Evolutionary conservation across 495 filamentous ascomycete species (phyloP), one percentile per base, ranked within the genome.

Genomic region (Chaetomium cochliodes): DNA sequence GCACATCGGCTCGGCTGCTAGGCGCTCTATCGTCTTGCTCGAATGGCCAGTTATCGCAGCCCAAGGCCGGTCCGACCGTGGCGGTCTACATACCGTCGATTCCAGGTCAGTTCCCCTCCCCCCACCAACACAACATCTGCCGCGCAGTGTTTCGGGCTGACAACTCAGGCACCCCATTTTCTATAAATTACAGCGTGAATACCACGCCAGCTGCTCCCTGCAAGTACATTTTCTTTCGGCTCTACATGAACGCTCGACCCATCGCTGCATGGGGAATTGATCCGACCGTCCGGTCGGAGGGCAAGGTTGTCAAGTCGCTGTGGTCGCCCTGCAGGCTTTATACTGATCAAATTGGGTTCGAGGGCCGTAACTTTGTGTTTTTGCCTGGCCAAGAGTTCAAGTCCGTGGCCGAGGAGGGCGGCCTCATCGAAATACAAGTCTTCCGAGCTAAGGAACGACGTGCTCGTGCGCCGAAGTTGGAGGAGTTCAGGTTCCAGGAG

Each of bases 51-150:
- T 60, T 66, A 20, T 59, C 65, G 30, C 62, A 69, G 25, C 74
- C 66, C 64, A 79, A 79, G 60, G 46, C 71, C 37, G 73, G 76
- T 15, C 78, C 80, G 0, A 73, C 65, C 25, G 68, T 77, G 37
- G 79, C 81, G 7, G 81, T 82, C 42, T 84, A 84, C 58, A 77
- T 84, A 23, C 79, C 81, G 3, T 83, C 81, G 0, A 62, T 75
- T 0, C 76, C 81, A 62, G 81, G 82, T 79, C 71, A 25, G 74
- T 26, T 13, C 28, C n/a, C n/a, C 5, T 22, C n/a, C n/a, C 20
- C 7, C 30, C 2, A 11, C 15, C 33, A 20, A 26, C 2, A 18
- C 2, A 18, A 2, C 18, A 25, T 3, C 3, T 18, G 1, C 11
- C n/a, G 12, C 30, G 5, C 30, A 25, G 16, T 3, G 16, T 33